A percentile compares a stretch with the other conserved stretches of the same genome.
phyloP scores from a whole-genome alignment of 345 rosid species.

The Psidium friedrichsthalianum region DNA sequence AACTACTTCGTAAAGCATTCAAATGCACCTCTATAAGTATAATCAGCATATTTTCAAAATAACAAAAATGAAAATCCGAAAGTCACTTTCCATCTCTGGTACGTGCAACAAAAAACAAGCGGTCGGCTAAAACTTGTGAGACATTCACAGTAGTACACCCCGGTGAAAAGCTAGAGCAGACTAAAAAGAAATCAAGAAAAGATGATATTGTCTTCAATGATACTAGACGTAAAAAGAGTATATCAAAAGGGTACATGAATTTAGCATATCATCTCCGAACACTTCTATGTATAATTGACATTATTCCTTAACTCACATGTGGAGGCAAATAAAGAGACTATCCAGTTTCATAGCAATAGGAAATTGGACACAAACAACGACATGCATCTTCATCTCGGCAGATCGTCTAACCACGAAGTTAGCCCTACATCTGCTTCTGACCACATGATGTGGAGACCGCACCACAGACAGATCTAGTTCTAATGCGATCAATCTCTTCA shows the following conservation, averaged over 20 bases:
- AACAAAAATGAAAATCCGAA: not conserved
- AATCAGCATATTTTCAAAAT: no score
- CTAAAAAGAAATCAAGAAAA: not conserved
- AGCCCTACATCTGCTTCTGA: not conserved
- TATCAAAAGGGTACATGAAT: not conserved
- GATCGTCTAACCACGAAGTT: not conserved
- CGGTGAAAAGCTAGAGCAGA: not conserved
- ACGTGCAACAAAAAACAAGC: not conserved
- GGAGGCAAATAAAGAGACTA: not conserved
- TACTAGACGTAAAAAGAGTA: not conserved
- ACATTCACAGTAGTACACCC: not conserved
- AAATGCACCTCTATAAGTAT: no score
- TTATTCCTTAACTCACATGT: not conserved
- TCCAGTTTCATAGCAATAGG: not conserved
- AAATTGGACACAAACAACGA: not conserved
- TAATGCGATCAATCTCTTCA: not conserved
- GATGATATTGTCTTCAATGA: no score
- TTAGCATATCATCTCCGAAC: not conserved
- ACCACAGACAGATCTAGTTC: not conserved
- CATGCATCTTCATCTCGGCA: not conserved
- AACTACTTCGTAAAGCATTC: no score
- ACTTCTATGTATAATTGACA: not conserved
- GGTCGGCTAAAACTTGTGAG: not conserved
- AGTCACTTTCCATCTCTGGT: not conserved
- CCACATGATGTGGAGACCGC: not conserved